phyloP scores from a whole-genome alignment of 2,329 filamentous ascomycete species.

The Shiraia bambusicola region DNA sequence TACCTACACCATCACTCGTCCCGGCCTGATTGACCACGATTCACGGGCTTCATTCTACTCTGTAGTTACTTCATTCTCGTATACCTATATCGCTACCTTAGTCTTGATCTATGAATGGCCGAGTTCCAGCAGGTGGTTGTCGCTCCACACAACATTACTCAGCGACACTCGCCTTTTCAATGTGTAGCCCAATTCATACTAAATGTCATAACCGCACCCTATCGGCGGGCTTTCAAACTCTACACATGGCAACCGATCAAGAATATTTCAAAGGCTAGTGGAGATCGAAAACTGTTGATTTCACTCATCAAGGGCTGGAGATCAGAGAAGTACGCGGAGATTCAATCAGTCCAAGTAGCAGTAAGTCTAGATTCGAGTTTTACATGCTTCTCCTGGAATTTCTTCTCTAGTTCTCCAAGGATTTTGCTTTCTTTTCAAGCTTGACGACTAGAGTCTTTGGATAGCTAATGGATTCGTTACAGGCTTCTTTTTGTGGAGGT shows the following conservation, averaged over 20 bases:
- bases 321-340: slow-evolving; percentile 30
- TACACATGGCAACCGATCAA: slow-evolving; percentile 33
- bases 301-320: slow-evolving; percentile 26
- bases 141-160: background rate
- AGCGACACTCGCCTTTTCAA: background rate
- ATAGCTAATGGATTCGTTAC: slow-evolving; percentile 2
- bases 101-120: no score
- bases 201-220: slow-evolving; percentile 24
- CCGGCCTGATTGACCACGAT: background rate
- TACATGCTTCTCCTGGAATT: no score
- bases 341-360: slow-evolving; percentile 30
- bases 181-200: slow-evolving; percentile 1
- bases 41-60: no score
- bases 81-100: no score
- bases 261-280: slow-evolving; percentile 20
- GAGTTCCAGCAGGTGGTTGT: background rate
- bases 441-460: background rate
- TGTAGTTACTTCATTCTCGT: no score
- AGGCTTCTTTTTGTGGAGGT: slow-evolving; percentile 33
- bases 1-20: no score
- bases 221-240: slow-evolving; percentile 33
- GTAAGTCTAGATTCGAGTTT: no score
- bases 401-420: no score
- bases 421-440: no score
- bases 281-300: slow-evolving; percentile 20